Evolutionary conservation across 2,329 filamentous ascomycete genomes (phyloP).

Genomic region (Penicillium decumbens): DNA sequence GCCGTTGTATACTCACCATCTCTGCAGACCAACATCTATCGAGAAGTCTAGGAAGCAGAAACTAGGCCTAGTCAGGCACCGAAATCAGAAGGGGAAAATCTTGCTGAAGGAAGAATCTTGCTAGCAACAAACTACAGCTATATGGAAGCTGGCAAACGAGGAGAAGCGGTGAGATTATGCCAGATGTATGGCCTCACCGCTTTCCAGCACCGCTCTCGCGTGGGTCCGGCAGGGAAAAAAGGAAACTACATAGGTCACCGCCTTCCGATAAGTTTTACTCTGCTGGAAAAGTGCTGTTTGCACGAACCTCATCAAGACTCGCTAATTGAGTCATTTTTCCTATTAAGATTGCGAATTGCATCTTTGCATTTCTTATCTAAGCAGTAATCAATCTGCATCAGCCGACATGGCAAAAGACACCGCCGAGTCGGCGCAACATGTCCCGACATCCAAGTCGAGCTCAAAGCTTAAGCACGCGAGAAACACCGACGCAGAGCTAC

Average conservation of each 20-base stretch:
- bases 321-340: not conserved
- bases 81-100: too few relatives aligned
- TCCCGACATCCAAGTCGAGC: slow-evolving; percentile 56
- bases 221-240: slow-evolving; percentile 20
- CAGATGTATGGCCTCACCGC: too few relatives aligned
- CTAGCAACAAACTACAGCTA: too few relatives aligned
- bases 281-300: not conserved
- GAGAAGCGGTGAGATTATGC: too few relatives aligned
- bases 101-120: too few relatives aligned
- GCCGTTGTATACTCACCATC: too few relatives aligned
- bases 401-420: slow-evolving; percentile 30
- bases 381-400: not conserved
- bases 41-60: too few relatives aligned
- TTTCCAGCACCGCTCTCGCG: slow-evolving; percentile 3
- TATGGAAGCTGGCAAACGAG: too few relatives aligned
- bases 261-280: too few relatives aligned
- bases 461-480: slow-evolving; percentile 56
- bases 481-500: slow-evolving; percentile 14
- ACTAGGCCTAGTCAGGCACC: too few relatives aligned
- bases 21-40: too few relatives aligned
- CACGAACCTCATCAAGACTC: not conserved
- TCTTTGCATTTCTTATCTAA: too few relatives aligned
- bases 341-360: not conserved
- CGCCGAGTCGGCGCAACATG: not conserved
- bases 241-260: not conserved